A percentile compares a stretch with the other conserved stretches of the same genome.
These are phyloP conservation scores for Vitis labrusca DNA, from an alignment of 164 flowering plant species.

Conservation along the genomic window DNA sequence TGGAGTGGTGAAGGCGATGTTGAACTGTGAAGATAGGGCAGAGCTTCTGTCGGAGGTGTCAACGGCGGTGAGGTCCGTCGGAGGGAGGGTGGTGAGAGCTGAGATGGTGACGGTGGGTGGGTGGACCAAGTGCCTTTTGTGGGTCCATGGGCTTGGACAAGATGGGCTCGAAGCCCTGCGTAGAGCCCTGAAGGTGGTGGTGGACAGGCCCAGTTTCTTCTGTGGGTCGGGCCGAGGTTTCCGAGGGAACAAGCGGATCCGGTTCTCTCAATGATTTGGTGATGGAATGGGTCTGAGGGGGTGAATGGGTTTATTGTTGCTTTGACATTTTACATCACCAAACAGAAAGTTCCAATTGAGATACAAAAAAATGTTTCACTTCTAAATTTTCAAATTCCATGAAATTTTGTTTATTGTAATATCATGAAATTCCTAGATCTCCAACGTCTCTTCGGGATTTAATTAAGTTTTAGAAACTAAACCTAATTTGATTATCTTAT, in stretches of 20 bases:
- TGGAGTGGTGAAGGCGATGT: slow-evolving; percentile 25
- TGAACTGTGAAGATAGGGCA: slow-evolving; percentile 47
- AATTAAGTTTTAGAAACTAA: too few relatives aligned
- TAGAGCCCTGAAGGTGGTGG: slow-evolving; percentile 30
- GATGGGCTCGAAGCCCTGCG: slow-evolving; percentile 23
- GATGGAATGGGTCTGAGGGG: too few relatives aligned
- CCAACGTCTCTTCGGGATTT: too few relatives aligned
- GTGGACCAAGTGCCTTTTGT: slow-evolving; percentile 34
- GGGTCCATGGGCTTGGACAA: slow-evolving; percentile 28
- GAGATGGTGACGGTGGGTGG: slow-evolving; percentile 54
- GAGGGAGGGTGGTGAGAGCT: slow-evolving; percentile 34
- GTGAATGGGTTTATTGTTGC: neutral
- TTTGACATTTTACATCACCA: too few relatives aligned
- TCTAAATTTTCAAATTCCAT: too few relatives aligned
- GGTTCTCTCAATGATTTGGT: neutral
- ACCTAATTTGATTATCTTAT: too few relatives aligned
- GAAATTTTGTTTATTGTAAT: too few relatives aligned
- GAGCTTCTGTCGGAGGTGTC: slow-evolving; percentile 32
- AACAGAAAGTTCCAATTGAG: too few relatives aligned
- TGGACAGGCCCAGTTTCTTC: slow-evolving; percentile 21
- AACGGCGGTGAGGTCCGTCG: slow-evolving; percentile 29
- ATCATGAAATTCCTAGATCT: too few relatives aligned
- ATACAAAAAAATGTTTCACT: too few relatives aligned
- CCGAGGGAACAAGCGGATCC: neutral
- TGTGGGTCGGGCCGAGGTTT: slow-evolving; percentile 9